Conservation (phyloP, 73 alveolate species). For the Symbiodinium natans region DNA sequence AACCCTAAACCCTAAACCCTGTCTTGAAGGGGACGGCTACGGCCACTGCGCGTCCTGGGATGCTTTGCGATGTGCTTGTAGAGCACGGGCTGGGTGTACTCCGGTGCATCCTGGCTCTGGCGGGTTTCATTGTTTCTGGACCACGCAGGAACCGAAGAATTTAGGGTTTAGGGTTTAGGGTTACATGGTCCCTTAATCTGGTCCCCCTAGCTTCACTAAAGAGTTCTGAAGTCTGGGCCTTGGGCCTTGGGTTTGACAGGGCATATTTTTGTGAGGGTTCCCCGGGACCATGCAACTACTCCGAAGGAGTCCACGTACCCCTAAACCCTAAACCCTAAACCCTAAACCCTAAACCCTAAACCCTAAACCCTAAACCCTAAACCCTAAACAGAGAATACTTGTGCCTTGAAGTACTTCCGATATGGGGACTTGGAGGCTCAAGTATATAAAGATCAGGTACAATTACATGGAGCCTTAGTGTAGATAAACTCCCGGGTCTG, state of each 20-base stretch:
- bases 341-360: background rate
- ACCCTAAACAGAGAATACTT: background rate
- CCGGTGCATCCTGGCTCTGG: constrained; percentile 59
- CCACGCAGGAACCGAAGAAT: too few species aligned
- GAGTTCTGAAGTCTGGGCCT: too few species aligned
- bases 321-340: constrained; percentile 1
- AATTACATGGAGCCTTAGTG: too few species aligned
- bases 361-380: background rate
- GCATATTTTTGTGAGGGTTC: too few species aligned
- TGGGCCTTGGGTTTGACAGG: too few species aligned
- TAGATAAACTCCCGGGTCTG: too few species aligned
- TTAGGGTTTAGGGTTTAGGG: background rate
- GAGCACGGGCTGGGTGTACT: constrained; percentile 90
- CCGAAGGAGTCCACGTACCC: background rate
- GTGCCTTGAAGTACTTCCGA: too few species aligned
- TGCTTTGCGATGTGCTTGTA: constrained; percentile 87
- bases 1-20: background rate
- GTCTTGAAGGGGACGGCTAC: background rate
- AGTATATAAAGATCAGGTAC: too few species aligned
- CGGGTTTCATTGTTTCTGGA: too few species aligned
- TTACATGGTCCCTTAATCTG: background rate
- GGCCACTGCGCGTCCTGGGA: constrained; percentile 48
- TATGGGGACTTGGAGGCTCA: too few species aligned
- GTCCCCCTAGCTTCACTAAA: background rate
- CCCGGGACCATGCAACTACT: too few species aligned